Conservation (phyloP, 345 rosid species). For the Citrus unshiu region DNA sequence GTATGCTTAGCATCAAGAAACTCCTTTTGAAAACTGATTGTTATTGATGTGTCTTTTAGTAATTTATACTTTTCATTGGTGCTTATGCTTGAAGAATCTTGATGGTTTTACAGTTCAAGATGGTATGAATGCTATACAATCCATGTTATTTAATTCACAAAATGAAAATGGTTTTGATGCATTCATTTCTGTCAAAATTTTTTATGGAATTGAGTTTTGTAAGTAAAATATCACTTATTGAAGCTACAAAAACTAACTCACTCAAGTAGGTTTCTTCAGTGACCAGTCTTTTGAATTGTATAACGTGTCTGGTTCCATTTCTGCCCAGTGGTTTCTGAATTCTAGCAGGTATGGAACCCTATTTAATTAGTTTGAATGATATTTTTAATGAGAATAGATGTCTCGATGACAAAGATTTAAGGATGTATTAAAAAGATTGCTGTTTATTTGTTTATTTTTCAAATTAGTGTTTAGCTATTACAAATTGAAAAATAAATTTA, state of each 20-base stretch:
- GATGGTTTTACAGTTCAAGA: neutral
- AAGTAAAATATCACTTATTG: too few species aligned
- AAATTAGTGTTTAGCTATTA: neutral
- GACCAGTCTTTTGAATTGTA: neutral
- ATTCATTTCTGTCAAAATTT: neutral
- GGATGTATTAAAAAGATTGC: too few species aligned
- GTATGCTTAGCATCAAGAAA: conserved; percentile 27
- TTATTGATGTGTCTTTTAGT: neutral
- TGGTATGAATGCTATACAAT: neutral
- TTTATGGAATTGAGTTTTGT: too few species aligned
- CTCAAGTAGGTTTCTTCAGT: too few species aligned
- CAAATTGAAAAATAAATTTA: neutral
- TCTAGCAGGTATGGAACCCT: neutral
- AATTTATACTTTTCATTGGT: neutral
- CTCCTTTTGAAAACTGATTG: neutral
- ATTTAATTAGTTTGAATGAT: neutral
- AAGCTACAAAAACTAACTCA: too few species aligned
- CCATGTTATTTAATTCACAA: neutral
- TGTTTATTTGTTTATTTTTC: too few species aligned
- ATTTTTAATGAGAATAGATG: too few species aligned
- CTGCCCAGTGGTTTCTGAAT: neutral
- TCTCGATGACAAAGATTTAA: too few species aligned
- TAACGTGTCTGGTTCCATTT: neutral
- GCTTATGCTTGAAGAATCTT: neutral
- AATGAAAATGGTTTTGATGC: neutral